phyloP scores from a whole-genome alignment of 2,329 filamentous ascomycete species.

The Pseudocercospora fijiensis region DNA sequence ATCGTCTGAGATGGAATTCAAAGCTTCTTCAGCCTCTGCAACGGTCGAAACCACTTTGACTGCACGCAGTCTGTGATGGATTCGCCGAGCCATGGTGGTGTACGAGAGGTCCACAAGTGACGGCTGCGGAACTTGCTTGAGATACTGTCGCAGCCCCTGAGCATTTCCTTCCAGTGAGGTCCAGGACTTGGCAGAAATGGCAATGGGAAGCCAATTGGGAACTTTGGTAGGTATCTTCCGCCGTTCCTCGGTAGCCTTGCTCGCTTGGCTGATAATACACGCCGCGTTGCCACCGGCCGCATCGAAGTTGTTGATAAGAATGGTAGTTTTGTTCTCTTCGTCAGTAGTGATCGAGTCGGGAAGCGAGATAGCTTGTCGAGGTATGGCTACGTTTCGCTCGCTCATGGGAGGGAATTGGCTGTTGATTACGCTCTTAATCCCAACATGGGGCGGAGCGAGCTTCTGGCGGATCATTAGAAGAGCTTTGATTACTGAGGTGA shows the following conservation, averaged over 20 bases:
- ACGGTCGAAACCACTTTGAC: constrained; percentile 17
- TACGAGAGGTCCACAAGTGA: constrained; percentile 59
- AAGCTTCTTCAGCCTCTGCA: constrained; percentile 25
- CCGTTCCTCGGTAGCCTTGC: neutral
- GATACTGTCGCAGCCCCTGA: neutral
- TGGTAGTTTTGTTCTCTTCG: neutral
- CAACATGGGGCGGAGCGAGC: neutral
- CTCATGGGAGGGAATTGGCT: neutral
- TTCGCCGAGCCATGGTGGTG: constrained; percentile 61
- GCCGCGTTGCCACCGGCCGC: constrained; percentile 40
- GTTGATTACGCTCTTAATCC: neutral
- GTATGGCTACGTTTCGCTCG: constrained; percentile 23
- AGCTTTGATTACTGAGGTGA: constrained; percentile 23
- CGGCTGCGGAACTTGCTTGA: neutral
- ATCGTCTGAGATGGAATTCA: too few species aligned
- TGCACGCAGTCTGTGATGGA: constrained; percentile 43
- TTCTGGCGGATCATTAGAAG: constrained; percentile 20
- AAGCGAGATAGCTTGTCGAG: neutral
- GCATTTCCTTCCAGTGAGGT: neutral
- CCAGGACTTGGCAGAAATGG: neutral
- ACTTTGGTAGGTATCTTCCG: neutral
- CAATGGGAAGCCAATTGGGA: neutral
- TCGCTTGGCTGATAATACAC: neutral
- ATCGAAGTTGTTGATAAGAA: constrained; percentile 39
- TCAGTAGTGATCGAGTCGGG: neutral